Conservation (phyloP, 2,329 filamentous ascomycete genomes). For the Colletotrichum lentis region DNA sequence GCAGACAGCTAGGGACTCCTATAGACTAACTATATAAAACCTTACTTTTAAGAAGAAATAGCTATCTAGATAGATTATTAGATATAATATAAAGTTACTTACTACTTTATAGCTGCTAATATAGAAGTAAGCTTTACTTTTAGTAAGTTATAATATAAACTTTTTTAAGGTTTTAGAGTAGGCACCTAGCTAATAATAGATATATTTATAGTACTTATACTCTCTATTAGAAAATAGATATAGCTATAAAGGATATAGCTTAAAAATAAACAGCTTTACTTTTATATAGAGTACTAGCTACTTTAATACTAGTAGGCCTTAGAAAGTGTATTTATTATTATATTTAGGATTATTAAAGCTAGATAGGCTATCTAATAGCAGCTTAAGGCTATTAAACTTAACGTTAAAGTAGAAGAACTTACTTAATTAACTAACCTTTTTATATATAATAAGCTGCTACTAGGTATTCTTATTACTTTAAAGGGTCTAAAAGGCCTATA, state of each 20-base stretch:
- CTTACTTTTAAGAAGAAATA: no score
- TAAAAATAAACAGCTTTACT: slow-evolving; percentile 15
- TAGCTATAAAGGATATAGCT: background rate
- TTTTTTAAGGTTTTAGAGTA: background rate
- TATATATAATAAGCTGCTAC: slow-evolving; percentile 34
- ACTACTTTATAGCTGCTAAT: background rate
- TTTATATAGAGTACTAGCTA: background rate
- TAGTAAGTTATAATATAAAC: background rate
- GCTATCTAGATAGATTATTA: no score
- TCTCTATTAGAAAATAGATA: slow-evolving; percentile 6
- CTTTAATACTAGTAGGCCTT: slow-evolving; percentile 2
- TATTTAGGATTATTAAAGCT: slow-evolving; percentile 3
- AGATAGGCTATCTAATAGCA: slow-evolving; percentile 2
- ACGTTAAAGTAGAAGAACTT: slow-evolving; percentile 23
- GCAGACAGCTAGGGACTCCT: no score
- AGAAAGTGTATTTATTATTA: slow-evolving; percentile 3
- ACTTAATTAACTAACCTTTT: slow-evolving; percentile 16
- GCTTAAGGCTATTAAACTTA: background rate
- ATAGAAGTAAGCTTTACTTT: background rate
- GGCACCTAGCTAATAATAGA: background rate
- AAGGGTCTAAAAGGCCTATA: slow-evolving; percentile 27
- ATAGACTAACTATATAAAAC: no score
- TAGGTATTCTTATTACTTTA: slow-evolving; percentile 28
- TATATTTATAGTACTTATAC: slow-evolving; percentile 1
- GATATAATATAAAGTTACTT: background rate